These are phyloP conservation scores for Moelleriella libera DNA, from an alignment of 2,329 filamentous ascomycete species.

Conservation along the genomic window DNA sequence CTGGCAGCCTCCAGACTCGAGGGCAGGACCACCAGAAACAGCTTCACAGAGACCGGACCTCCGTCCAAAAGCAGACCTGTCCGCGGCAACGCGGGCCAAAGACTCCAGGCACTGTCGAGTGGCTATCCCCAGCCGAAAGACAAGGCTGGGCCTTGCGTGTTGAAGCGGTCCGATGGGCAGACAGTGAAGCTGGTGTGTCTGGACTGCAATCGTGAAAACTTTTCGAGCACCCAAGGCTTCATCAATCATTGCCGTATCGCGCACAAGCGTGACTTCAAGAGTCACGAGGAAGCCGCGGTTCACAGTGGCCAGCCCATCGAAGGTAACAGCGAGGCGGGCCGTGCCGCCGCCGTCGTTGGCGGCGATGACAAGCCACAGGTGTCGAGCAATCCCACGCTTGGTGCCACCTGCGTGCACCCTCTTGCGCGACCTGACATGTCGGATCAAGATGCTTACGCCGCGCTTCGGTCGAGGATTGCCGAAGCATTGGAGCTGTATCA, in stretches of 20 bases:
- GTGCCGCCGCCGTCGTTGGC: slow-evolving; percentile 1
- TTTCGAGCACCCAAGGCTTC: slow-evolving; percentile 95
- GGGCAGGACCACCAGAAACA: slow-evolving; percentile 69
- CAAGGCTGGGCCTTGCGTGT: slow-evolving; percentile 67
- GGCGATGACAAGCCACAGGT: slow-evolving; percentile 13
- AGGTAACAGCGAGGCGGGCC: slow-evolving; percentile 6
- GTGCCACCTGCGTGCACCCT: slow-evolving; percentile 16
- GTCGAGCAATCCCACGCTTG: slow-evolving; percentile 2
- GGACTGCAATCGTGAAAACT: slow-evolving; percentile 80
- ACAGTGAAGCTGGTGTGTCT: slow-evolving; percentile 83
- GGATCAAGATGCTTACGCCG: slow-evolving; percentile 35
- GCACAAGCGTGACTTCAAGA: slow-evolving; percentile 86
- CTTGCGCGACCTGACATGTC: slow-evolving; percentile 29
- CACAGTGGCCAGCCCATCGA: slow-evolving; percentile 77
- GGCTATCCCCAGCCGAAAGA: slow-evolving; percentile 65
- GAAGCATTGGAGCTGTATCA: slow-evolving; percentile 37
- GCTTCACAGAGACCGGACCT: slow-evolving; percentile 30
- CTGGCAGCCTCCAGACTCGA: slow-evolving; percentile 38
- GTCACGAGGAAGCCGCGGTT: slow-evolving; percentile 84
- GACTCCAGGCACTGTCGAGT: slow-evolving; percentile 53
- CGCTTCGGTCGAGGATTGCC: slow-evolving; percentile 37
- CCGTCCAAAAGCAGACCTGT: slow-evolving; percentile 34
- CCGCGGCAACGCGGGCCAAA: slow-evolving; percentile 40
- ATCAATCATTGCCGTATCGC: slow-evolving; percentile 98
- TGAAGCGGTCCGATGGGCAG: slow-evolving; percentile 75